These are phyloP conservation scores for Fusarium ambrosium DNA, from an alignment of 2,329 filamentous ascomycete species.

Conservation along the genomic window DNA sequence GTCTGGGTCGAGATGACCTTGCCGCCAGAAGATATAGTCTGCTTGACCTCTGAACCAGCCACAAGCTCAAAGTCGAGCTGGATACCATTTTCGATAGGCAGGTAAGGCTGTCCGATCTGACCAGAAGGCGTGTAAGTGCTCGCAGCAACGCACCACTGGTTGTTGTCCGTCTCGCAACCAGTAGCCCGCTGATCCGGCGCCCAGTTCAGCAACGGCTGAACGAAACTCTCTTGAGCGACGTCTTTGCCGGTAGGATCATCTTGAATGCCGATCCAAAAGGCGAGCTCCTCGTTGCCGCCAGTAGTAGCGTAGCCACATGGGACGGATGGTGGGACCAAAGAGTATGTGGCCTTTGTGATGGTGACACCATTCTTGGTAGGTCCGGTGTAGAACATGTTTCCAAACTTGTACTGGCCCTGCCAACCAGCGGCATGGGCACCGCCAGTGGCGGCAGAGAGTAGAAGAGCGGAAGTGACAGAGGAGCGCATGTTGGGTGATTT, in stretches of 20 bases:
- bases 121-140: conserved; percentile 24
- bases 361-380: conserved; percentile 26
- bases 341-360: conserved; percentile 25
- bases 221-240: conserved; percentile 17
- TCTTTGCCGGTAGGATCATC: conserved; percentile 22
- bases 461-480: conserved; percentile 1
- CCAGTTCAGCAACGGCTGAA: conserved; percentile 30
- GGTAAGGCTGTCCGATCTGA: conserved; percentile 15
- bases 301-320: conserved; percentile 29
- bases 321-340: conserved; percentile 9
- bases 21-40: conserved; percentile 22
- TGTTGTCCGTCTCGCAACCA: conserved; percentile 26
- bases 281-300: conserved; percentile 31
- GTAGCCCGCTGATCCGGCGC: conserved; percentile 16
- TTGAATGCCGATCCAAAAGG: conserved; percentile 29
- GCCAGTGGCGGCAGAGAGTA: conserved; percentile 9
- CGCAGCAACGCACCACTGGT: conserved; percentile 23
- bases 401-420: conserved; percentile 25
- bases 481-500: conserved; percentile 7
- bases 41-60: conserved; percentile 12
- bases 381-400: conserved; percentile 30
- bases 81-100: conserved; percentile 4
- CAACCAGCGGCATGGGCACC: conserved; percentile 14
- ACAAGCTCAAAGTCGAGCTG: conserved; percentile 28
- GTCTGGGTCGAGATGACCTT: conserved; percentile 27